Percentiles rank a stretch among this genome's conserved stretches.
Conservation (phyloP, 108 stramenopile genomes). For the Bacterosira constricta region DNA sequence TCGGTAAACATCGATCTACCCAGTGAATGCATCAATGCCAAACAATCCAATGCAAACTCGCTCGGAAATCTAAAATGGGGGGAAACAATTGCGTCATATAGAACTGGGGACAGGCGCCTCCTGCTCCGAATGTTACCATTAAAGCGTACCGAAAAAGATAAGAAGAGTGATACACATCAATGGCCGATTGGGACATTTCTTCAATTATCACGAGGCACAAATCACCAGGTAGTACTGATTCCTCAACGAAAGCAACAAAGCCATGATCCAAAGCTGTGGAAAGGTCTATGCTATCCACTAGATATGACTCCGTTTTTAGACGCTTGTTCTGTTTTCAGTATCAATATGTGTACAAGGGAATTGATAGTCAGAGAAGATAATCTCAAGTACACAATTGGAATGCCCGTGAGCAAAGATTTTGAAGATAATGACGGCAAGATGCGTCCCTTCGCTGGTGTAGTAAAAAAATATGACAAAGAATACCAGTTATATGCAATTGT, state of each 20-base stretch:
- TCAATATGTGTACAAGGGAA: slow-evolving; percentile 55
- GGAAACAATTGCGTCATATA: slow-evolving; percentile 2
- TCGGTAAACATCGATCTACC: slow-evolving; percentile 21
- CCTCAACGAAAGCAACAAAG: slow-evolving; percentile 69
- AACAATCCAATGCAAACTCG: background rate
- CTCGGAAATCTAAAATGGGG: slow-evolving; percentile 25
- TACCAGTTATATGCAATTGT: background rate
- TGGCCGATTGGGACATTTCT: slow-evolving; percentile 84
- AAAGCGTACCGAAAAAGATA: slow-evolving; percentile 25
- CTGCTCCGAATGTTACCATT: slow-evolving; percentile 66
- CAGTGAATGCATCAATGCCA: background rate
- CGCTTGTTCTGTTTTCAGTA: background rate
- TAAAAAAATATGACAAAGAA: background rate
- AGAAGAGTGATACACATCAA: slow-evolving; percentile 68
- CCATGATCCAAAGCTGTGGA: slow-evolving; percentile 68
- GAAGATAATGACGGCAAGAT: background rate
- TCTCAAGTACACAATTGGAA: background rate
- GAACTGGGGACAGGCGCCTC: slow-evolving; percentile 49
- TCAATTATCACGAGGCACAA: slow-evolving; percentile 22
- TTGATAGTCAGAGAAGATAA: background rate
- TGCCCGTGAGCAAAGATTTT: background rate
- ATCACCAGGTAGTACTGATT: slow-evolving; percentile 21
- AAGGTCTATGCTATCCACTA: slow-evolving; percentile 48
- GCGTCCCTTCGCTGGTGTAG: slow-evolving; percentile 2
- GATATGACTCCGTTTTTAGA: slow-evolving; percentile 54